Percentiles rank a stretch among this genome's conserved stretches.
phyloP scores from a whole-genome alignment of 2,329 filamentous ascomycete species.

The Ceratocystis colombiana region DNA sequence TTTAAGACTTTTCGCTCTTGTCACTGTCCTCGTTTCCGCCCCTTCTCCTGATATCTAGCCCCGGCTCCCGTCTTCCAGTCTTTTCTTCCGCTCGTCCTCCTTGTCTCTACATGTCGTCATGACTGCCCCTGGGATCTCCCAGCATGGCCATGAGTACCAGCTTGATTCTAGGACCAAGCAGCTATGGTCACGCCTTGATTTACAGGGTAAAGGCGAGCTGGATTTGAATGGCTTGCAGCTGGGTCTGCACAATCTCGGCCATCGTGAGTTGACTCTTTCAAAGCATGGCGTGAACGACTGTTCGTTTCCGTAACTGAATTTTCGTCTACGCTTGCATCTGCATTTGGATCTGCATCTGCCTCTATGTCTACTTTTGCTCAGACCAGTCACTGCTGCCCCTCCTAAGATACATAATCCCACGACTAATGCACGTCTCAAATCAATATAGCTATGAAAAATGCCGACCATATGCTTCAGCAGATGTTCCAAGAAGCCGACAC shows the following conservation, averaged over 20 bases:
- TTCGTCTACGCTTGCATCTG: too few species aligned
- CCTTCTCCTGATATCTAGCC: neutral
- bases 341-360: too few species aligned
- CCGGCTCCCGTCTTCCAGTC: neutral
- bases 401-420: neutral
- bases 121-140: slow-evolving; percentile 19
- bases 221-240: slow-evolving; percentile 76
- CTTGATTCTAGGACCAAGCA: slow-evolving; percentile 71
- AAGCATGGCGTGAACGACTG: neutral
- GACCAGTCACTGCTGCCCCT: neutral
- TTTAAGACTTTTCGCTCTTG: neutral
- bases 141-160: slow-evolving; percentile 35
- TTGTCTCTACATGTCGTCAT: slow-evolving; percentile 20
- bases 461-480: slow-evolving; percentile 69
- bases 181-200: slow-evolving; percentile 76
- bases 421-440: neutral
- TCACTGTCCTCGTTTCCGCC: neutral
- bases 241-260: slow-evolving; percentile 79
- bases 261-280: slow-evolving; percentile 50
- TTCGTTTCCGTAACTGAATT: neutral
- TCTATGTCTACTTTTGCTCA: neutral
- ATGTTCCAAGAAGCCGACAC: slow-evolving; percentile 76
- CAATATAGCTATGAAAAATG: slow-evolving; percentile 65
- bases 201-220: slow-evolving; percentile 63
- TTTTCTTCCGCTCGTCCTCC: neutral